These are phyloP conservation scores for Ambispora gerdemannii DNA, from an alignment of 192 early-diverging fungal genomes.

Conservation along the genomic window DNA sequence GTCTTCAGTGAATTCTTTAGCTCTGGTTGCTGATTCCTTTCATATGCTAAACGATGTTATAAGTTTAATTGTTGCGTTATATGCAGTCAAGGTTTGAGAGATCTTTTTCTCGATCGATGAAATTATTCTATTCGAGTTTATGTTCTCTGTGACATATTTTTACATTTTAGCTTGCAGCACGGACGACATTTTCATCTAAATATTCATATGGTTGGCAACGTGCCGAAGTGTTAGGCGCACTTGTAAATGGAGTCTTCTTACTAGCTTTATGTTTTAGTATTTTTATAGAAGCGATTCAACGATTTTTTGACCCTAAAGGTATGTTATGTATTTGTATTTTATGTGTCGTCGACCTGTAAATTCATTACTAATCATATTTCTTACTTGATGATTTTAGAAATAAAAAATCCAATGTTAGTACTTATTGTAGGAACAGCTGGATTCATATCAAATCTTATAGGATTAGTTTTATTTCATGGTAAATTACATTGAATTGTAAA, in stretches of 20 bases:
- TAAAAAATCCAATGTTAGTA: constrained; percentile 71
- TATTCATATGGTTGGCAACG: constrained; percentile 89
- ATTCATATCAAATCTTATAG: constrained; percentile 73
- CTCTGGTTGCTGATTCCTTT: constrained; percentile 88
- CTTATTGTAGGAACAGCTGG: constrained; percentile 77
- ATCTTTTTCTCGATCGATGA: too few species aligned
- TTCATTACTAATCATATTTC: constrained; percentile 71
- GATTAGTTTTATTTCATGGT: constrained; percentile 79
- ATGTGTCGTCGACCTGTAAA: constrained; percentile 77
- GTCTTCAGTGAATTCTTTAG: constrained; percentile 69
- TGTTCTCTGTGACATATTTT: not conserved
- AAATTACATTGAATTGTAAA: constrained; percentile 27
- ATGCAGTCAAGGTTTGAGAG: constrained; percentile 69
- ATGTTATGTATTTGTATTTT: constrained; percentile 53
- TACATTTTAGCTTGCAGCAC: constrained; percentile 53
- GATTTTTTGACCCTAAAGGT: constrained; percentile 69
- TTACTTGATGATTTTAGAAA: constrained; percentile 57
- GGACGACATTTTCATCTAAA: constrained; percentile 54
- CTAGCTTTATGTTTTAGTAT: constrained; percentile 89
- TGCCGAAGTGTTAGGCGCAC: constrained; percentile 89
- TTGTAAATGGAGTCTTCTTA: constrained; percentile 88
- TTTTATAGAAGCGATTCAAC: constrained; percentile 79
- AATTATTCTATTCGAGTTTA: not conserved
- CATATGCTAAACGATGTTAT: constrained; percentile 89
- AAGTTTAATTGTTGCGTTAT: constrained; percentile 73